Percentiles rank a stretch among this genome's conserved stretches.
phyloP scores from a whole-genome alignment of 2,329 filamentous ascomycete genomes.

The Fusarium sp. region DNA sequence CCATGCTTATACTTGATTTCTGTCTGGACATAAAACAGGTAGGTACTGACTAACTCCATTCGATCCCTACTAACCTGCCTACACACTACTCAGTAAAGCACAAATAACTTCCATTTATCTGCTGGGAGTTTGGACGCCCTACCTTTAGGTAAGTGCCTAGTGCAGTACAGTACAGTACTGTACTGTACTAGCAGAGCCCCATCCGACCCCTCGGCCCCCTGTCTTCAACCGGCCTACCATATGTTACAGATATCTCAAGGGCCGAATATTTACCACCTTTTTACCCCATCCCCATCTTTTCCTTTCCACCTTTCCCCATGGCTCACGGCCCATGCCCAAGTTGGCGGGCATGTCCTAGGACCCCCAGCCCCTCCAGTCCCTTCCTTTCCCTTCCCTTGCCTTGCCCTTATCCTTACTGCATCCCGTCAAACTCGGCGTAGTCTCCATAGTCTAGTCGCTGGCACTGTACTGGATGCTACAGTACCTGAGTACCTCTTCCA shows the following conservation, averaged over 20 bases:
- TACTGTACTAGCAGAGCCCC: conserved; percentile 37
- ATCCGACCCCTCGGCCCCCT: conserved; percentile 36
- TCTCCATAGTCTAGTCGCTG: conserved; percentile 3
- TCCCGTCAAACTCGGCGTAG: conserved; percentile 22
- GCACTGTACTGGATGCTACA: conserved; percentile 20
- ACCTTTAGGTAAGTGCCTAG: neutral
- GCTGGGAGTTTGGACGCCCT: neutral
- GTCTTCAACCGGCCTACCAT: conserved; percentile 36
- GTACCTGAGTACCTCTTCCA: conserved; percentile 3
- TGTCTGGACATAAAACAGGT: neutral
- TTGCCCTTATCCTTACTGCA: conserved; percentile 16
- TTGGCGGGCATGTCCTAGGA: conserved; percentile 20
- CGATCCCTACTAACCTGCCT: no score
- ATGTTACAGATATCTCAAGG: conserved; percentile 39
- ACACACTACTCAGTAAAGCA: no score
- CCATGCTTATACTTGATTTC: neutral
- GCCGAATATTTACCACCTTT: conserved; percentile 38
- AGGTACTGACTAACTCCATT: no score
- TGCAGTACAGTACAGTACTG: no score
- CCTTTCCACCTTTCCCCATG: conserved; percentile 18
- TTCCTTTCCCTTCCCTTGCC: neutral
- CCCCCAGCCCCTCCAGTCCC: conserved; percentile 40
- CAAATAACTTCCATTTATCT: no score
- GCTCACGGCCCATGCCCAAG: conserved; percentile 3
- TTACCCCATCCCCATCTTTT: conserved; percentile 40